Base-by-base conservation (phyloP, 257 asterid genomes). In the Nicotiana sylvestris region DNA sequence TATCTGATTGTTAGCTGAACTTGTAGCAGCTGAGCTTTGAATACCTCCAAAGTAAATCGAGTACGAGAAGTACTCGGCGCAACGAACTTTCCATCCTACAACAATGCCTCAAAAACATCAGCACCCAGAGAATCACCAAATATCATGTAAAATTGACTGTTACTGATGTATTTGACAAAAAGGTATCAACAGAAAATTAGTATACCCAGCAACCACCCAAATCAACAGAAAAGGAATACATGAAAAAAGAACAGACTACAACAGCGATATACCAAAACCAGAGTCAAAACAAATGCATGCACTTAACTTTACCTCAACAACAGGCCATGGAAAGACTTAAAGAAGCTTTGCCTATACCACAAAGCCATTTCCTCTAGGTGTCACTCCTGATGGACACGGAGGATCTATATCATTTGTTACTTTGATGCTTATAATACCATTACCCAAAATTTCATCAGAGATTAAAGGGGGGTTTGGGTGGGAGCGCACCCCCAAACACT, bases 31-130 rank as follows among this genome's bases (percentile, higher is more conserved):
- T 9, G 98, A 93, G 91, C 98, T 90, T 76, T 58, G 85, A 81
- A 85, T 82, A 83, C 98, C 99, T 84, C 83, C 95, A 67, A 96
- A 96, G 85, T 93, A 93, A 6, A 89, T 87, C 4, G 99, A 89
- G 85, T 88, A 84, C 13, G 92, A 94, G 84, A 94, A 96, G 90
- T 86, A 92, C 84, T 88, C 98, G 10, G 96, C 92, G 82, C 98
- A 96, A 30, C 85, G 92, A 60, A 49, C 88, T 85, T 91, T 94
- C 98, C 98, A 96, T 88, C 97, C 99, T 96, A 88, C 86, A 88
- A 85, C 61, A 49, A 51, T 65, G 60, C 39, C 46, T 51, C 80
- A 51, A 76, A 74, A 76, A 16, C 64, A 51, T 76, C 46, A 76
- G 16, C 11, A 76, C 64, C 62, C 64, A 51, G 29, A 76, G 65